A percentile compares a stretch with the other conserved stretches of the same genome.
phyloP scores from a whole-genome alignment of 257 asterid species.

The Solanum piurae region DNA sequence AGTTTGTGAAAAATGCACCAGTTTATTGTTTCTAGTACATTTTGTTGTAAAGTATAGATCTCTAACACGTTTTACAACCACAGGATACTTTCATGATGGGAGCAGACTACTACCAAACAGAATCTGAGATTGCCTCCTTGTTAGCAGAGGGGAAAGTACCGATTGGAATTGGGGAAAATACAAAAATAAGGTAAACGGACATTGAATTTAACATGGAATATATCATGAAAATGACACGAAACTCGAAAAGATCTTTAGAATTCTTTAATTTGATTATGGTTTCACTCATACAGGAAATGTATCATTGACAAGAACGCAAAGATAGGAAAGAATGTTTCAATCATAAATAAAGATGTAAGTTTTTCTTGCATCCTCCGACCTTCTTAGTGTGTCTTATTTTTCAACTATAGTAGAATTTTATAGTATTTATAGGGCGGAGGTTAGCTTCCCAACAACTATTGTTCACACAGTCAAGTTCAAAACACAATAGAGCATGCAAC shows the following conservation, averaged over 20 bases:
- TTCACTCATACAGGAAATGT: conserved; percentile 42
- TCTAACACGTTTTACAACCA: background rate
- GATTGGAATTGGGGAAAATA: conserved; percentile 68
- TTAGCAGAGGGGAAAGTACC: conserved; percentile 83
- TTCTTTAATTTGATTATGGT: background rate
- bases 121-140: conserved; percentile 78
- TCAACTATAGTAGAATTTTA: background rate
- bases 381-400: background rate
- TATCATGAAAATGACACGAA: background rate
- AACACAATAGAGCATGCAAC: background rate
- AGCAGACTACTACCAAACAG: conserved; percentile 84
- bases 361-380: background rate
- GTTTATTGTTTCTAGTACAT: background rate
- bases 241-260: background rate
- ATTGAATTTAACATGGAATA: background rate
- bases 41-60: background rate
- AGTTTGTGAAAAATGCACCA: background rate
- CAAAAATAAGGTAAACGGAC: conserved; percentile 65
- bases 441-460: background rate
- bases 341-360: conserved; percentile 83
- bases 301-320: conserved; percentile 90
- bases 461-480: background rate
- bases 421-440: background rate
- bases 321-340: conserved; percentile 73
- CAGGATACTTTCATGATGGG: conserved; percentile 95